Evolutionary conservation across 306 rosid species (phyloP).

Genomic region (Luffa aegyptiaca): DNA sequence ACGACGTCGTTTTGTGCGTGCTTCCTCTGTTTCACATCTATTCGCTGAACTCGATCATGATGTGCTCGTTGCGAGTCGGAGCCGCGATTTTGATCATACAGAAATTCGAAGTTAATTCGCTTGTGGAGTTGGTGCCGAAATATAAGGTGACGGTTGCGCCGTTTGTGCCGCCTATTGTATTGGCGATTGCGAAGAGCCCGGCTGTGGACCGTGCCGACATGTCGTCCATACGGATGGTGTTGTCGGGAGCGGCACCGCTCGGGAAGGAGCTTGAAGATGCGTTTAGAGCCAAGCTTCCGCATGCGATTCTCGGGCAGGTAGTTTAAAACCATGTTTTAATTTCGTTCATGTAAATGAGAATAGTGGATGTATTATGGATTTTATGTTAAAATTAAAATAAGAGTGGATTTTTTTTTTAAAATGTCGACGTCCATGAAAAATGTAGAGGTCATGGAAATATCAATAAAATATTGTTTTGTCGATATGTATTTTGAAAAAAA

Average conservation of each 20-base stretch:
- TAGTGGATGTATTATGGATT: too few species aligned
- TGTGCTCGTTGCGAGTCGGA: conserved; percentile 59
- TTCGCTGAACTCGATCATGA: conserved; percentile 27
- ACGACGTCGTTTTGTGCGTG: conserved; percentile 66
- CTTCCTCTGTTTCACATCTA: conserved; percentile 78
- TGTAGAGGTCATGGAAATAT: too few species aligned
- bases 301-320: conserved; percentile 65
- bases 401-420: too few species aligned
- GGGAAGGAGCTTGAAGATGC: conserved; percentile 59
- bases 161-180: conserved; percentile 64
- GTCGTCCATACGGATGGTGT: conserved; percentile 50
- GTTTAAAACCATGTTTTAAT: too few species aligned
- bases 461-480: too few species aligned
- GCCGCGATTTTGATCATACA: conserved; percentile 52
- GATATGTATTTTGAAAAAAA: too few species aligned
- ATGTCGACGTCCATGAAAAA: too few species aligned
- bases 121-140: conserved; percentile 34
- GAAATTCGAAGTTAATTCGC: conserved; percentile 38
- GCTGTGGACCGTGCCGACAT: conserved; percentile 33
- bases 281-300: conserved; percentile 41
- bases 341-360: too few species aligned
- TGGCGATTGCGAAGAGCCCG: conserved; percentile 49
- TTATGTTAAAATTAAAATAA: too few species aligned
- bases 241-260: conserved; percentile 80
- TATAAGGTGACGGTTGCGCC: conserved; percentile 56